phyloP scores from a whole-genome alignment of 257 asterid genomes.

The Forsythia suspensa region DNA sequence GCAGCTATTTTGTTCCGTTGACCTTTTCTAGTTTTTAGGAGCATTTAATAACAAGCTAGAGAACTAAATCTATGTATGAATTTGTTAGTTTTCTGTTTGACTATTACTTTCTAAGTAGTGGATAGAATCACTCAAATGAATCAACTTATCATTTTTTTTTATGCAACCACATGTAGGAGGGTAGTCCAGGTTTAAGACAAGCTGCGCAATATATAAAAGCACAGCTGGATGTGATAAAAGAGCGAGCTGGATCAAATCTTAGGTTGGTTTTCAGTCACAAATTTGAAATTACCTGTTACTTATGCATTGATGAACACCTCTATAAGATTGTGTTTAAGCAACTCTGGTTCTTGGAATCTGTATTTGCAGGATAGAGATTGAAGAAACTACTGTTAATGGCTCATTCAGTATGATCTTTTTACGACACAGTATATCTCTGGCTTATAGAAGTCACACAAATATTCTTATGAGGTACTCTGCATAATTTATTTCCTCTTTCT shows the following conservation, averaged over 20 bases:
- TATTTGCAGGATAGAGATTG: constrained; percentile 81
- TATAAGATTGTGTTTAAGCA: constrained; percentile 7
- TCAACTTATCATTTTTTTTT: not conserved
- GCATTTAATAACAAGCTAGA: not conserved
- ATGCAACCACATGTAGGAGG: constrained; percentile 56
- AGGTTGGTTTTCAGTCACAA: constrained; percentile 43
- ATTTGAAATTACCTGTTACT: not conserved
- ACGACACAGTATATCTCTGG: constrained; percentile 74
- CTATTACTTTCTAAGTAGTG: not conserved
- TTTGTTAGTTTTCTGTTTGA: not conserved
- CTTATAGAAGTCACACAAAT: constrained; percentile 82
- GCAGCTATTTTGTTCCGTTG: not conserved
- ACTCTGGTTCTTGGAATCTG: constrained; percentile 16
- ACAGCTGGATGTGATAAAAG: constrained; percentile 75
- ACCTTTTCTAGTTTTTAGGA: constrained; percentile 5
- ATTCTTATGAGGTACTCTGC: constrained; percentile 73
- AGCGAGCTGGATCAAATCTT: constrained; percentile 70
- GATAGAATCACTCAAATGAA: not conserved
- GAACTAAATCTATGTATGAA: not conserved
- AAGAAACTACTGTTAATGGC: constrained; percentile 85
- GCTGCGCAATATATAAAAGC: constrained; percentile 76
- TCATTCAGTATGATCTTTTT: constrained; percentile 82
- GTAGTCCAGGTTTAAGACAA: constrained; percentile 76
- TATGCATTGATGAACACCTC: not conserved
- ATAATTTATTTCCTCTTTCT: not conserved